Evolutionary conservation across 768 basidiomycete genomes (phyloP).

Genomic region (Pholiota conissans): DNA sequence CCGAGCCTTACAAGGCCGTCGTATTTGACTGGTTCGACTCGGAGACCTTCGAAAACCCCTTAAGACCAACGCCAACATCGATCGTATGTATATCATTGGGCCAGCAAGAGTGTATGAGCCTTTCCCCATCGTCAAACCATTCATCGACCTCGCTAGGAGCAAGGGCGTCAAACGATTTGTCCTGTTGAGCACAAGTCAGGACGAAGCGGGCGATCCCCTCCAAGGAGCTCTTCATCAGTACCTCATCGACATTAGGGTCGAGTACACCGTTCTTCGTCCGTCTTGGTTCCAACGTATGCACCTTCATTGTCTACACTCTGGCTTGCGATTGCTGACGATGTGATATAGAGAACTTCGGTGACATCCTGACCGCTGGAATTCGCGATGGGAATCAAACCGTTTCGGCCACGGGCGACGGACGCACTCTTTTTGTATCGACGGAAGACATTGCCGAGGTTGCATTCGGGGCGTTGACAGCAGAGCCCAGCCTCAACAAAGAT

Average conservation of each 20-base stretch:
- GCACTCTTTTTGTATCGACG: slow-evolving; percentile 23
- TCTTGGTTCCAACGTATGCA: slow-evolving; percentile 24
- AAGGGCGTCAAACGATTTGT: slow-evolving; percentile 33
- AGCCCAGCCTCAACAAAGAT: slow-evolving; percentile 13
- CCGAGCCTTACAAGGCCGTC: slow-evolving; percentile 26
- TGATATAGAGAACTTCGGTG: slow-evolving; percentile 23
- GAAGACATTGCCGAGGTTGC: slow-evolving; percentile 29
- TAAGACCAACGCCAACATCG: slow-evolving; percentile 21
- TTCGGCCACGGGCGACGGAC: slow-evolving; percentile 19
- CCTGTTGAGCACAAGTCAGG: slow-evolving; percentile 21
- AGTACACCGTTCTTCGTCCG: slow-evolving; percentile 25
- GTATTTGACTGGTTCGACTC: slow-evolving; percentile 32
- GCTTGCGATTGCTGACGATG: neutral
- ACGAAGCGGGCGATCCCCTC: neutral
- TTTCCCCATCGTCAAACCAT: slow-evolving; percentile 21
- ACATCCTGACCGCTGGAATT: slow-evolving; percentile 6
- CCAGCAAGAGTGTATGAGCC: slow-evolving; percentile 10
- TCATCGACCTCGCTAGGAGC: slow-evolving; percentile 27
- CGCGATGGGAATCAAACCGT: slow-evolving; percentile 15
- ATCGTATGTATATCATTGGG: slow-evolving; percentile 24
- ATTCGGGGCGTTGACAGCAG: slow-evolving; percentile 22
- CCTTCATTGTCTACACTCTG: neutral
- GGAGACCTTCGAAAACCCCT: slow-evolving; percentile 30
- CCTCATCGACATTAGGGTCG: slow-evolving; percentile 18
- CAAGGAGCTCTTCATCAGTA: slow-evolving; percentile 26